A percentile compares a stretch with the other conserved stretches of the same genome.
Evolutionary conservation across 2,329 filamentous ascomycete genomes (phyloP).

Genomic region (Metarhizium album): DNA sequence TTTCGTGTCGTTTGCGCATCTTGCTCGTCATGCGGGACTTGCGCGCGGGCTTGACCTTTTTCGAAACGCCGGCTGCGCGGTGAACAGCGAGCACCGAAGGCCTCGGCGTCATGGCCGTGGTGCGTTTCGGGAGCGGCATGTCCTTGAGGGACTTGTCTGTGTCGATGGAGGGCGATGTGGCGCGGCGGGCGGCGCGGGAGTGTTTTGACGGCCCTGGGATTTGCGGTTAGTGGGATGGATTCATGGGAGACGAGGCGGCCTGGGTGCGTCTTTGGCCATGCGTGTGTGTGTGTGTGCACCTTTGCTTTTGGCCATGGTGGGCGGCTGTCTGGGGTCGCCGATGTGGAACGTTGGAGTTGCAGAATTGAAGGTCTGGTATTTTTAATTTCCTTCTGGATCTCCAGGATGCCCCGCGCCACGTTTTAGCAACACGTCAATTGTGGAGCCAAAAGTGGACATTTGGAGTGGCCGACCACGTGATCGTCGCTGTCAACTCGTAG

Average conservation of each 20-base stretch:
- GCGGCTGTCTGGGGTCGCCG: not conserved
- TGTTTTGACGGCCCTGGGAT: constrained; percentile 49
- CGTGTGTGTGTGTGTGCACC: too few species aligned
- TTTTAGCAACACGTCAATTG: too few species aligned
- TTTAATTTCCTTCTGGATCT: too few species aligned
- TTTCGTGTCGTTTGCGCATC: constrained; percentile 45
- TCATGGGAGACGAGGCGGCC: not conserved
- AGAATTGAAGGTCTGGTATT: not conserved
- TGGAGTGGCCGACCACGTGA: too few species aligned
- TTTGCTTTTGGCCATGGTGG: constrained; percentile 10
- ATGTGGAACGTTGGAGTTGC: not conserved
- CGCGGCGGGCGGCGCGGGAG: constrained; percentile 66
- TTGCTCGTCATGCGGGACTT: constrained; percentile 44
- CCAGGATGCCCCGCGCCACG: too few species aligned
- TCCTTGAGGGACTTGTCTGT: constrained; percentile 62
- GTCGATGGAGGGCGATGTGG: constrained; percentile 58
- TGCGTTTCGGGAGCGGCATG: constrained; percentile 26
- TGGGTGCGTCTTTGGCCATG: too few species aligned
- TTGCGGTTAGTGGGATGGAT: not conserved
- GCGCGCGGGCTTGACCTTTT: constrained; percentile 50
- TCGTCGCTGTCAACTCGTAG: too few species aligned
- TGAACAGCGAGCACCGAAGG: constrained; percentile 62
- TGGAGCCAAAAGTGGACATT: too few species aligned
- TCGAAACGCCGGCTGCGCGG: constrained; percentile 54
- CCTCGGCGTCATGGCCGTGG: constrained; percentile 17